Base-by-base conservation (phyloP, 345 rosid species). In the Lumnitzera racemosa region DNA sequence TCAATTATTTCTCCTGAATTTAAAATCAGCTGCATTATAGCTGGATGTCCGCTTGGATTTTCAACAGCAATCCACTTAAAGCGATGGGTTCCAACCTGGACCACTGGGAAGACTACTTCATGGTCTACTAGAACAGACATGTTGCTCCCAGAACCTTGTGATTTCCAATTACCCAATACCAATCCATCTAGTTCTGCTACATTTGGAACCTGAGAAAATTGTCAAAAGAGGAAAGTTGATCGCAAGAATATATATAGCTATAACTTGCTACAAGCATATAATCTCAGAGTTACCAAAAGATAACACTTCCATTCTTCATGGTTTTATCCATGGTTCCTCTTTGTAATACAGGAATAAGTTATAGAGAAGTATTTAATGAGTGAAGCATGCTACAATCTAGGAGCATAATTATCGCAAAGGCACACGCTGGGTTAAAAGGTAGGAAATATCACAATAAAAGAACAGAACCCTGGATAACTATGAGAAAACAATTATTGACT, bases 1-100 rank as follows among this genome's bases (percentile, higher is more conserved):
- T 87, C 82, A 16, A 87, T 29, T 31, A 82, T 76, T 79, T 82
- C 81, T 56, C 76, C 84, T 0, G 90, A 74, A 71, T 80, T 78
- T 55, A 87, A 81, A 64, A 87, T 72, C 60, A 87, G 83, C 81
- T 87, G 90, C 88, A 87, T 80, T 56, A 80, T 67, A 61, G 84
- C 85, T 13, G 90, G 86, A 23, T 74, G 76, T 53, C 66, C 73
- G 68, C 88, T 84, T 46, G 95, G 95, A 71, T 87, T 87, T 65
- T 61, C 74, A 15, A 84, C 88, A 13, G 79, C 78, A 78, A 87
- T 82, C 88, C 83, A 80, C 66, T 74, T 75, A 14, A 83, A 64
- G 55, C 25, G 48, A 71, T 74, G 71, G 66, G 70, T 68, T 56
- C 84, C 90, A 49, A 78, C 74, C 69, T 73, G 73, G 67, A 82